Evolutionary conservation across 78 protist species (phyloP).

Genomic region (Tieghemostelium lacteum): DNA sequence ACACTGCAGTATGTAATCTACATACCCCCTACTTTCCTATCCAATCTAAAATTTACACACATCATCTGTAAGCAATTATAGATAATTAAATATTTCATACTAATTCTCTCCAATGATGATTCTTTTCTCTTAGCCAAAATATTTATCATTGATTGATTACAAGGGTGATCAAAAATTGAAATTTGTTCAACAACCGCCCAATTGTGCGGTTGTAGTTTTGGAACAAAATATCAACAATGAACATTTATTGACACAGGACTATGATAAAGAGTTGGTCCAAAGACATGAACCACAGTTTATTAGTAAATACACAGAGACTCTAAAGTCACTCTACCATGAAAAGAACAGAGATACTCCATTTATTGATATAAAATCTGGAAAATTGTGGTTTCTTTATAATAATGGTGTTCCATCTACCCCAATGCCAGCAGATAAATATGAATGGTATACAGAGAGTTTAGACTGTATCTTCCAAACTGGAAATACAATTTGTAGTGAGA

Average conservation of each 20-base stretch:
- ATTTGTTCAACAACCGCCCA: slow-evolving; percentile 68
- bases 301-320: slow-evolving; percentile 28
- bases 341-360: slow-evolving; percentile 29
- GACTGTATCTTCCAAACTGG: slow-evolving; percentile 49
- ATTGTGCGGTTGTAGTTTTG: slow-evolving; percentile 31
- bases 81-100: too few species aligned
- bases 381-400: slow-evolving; percentile 45
- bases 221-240: neutral
- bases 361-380: slow-evolving; percentile 57
- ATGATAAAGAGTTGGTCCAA: slow-evolving; percentile 6
- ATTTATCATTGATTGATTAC: slow-evolving; percentile 62
- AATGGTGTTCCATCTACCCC: slow-evolving; percentile 55
- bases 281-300: slow-evolving; percentile 56
- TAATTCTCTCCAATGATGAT: too few species aligned
- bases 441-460: slow-evolving; percentile 54
- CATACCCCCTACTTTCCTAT: too few species aligned
- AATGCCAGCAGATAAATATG: slow-evolving; percentile 67
- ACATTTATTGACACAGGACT: neutral
- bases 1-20: slow-evolving; percentile 32
- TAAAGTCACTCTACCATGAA: slow-evolving; percentile 14
- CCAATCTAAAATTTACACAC: too few species aligned
- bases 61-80: too few species aligned
- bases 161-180: slow-evolving; percentile 72
- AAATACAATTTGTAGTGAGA: slow-evolving; percentile 27
- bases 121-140: slow-evolving; percentile 41